Conservation (phyloP, 2,329 filamentous ascomycete genomes). For the Aspergillus uvarum region DNA sequence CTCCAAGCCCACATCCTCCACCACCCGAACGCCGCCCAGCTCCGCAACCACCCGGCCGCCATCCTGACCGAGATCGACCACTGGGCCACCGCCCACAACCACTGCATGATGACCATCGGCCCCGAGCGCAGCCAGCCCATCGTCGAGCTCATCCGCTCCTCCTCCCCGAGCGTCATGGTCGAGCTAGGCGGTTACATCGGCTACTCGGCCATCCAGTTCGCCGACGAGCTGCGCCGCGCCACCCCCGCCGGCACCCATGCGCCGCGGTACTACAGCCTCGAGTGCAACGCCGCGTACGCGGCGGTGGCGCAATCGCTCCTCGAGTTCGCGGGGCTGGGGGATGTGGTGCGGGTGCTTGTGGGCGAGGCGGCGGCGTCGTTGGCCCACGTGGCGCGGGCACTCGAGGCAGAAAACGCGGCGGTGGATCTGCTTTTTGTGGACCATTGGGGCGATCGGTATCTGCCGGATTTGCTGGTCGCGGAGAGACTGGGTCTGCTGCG, state of each 20-base stretch:
- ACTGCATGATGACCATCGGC: conserved; percentile 72
- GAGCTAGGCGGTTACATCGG: conserved; percentile 79
- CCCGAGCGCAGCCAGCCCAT: conserved; percentile 70
- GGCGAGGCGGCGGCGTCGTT: neutral
- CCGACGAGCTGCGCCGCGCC: conserved; percentile 56
- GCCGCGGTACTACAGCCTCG: neutral
- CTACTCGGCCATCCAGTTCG: conserved; percentile 74
- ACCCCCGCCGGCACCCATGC: neutral
- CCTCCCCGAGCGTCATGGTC: conserved; percentile 66
- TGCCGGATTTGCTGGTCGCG: no score
- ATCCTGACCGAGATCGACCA: conserved; percentile 69
- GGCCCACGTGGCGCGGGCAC: neutral
- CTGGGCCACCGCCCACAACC: conserved; percentile 63
- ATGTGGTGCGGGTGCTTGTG: neutral
- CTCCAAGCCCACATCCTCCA: conserved; percentile 61
- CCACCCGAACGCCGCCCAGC: conserved; percentile 40
- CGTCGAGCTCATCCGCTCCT: conserved; percentile 61
- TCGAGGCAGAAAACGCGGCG: neutral
- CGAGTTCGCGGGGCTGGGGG: neutral
- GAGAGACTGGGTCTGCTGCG: no score
- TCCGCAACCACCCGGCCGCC: conserved; percentile 60
- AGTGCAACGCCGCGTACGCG: neutral
- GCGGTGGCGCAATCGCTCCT: neutral
- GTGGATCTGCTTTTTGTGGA: neutral
- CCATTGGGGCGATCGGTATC: no score